Evolutionary conservation across 192 early-diverging fungal genomes (phyloP).

Genomic region (Phycomyces nitens): DNA sequence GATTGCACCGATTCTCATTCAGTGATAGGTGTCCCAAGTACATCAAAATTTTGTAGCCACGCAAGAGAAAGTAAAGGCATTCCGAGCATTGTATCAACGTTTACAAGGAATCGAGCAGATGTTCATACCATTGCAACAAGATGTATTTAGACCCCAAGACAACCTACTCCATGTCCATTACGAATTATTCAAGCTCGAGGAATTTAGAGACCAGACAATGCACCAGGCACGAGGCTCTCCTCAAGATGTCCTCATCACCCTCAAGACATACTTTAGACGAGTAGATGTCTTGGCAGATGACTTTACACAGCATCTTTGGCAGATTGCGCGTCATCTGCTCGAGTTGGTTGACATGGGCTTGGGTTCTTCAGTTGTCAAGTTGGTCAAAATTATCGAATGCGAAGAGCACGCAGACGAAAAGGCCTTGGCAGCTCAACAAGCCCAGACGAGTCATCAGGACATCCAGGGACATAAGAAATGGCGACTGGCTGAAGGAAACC

Average conservation of each 20-base stretch:
- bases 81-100: slow-evolving; percentile 83
- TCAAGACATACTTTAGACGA: slow-evolving; percentile 81
- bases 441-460: slow-evolving; percentile 43
- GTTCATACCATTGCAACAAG: slow-evolving; percentile 61
- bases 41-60: slow-evolving; percentile 95
- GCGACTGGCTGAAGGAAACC: slow-evolving; percentile 39
- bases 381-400: slow-evolving; percentile 92
- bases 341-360: slow-evolving; percentile 71
- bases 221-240: slow-evolving; percentile 63
- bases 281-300: slow-evolving; percentile 76
- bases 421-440: slow-evolving; percentile 45
- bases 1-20: not conserved
- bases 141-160: slow-evolving; percentile 65
- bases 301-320: slow-evolving; percentile 89
- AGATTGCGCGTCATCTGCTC: slow-evolving; percentile 73
- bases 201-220: slow-evolving; percentile 84
- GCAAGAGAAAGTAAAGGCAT: slow-evolving; percentile 79
- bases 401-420: slow-evolving; percentile 91
- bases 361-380: slow-evolving; percentile 71
- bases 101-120: slow-evolving; percentile 67
- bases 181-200: slow-evolving; percentile 80
- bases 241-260: slow-evolving; percentile 79
- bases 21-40: slow-evolving; percentile 73
- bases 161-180: slow-evolving; percentile 88
- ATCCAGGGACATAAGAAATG: slow-evolving; percentile 44